Evolutionary conservation across 768 basidiomycete genomes (phyloP).

Genomic region (Termitomyces sp.): DNA sequence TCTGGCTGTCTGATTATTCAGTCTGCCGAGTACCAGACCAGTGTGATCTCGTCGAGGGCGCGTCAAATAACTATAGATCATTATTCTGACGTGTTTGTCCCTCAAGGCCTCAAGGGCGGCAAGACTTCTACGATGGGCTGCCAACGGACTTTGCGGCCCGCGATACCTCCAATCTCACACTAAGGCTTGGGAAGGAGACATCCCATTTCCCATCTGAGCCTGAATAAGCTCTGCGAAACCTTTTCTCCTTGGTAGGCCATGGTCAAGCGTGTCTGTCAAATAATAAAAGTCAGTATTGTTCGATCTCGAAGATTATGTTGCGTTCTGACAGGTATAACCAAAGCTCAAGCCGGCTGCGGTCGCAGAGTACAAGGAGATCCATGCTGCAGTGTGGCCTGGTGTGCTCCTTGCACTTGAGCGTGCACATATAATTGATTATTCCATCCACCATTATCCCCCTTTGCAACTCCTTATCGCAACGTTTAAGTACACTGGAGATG

Average conservation of each 20-base stretch:
- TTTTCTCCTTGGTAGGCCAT: slow-evolving; percentile 8
- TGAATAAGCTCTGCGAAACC: background rate
- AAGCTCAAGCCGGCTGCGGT: slow-evolving; percentile 51
- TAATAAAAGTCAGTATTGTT: slow-evolving; percentile 50
- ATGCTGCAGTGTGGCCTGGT: slow-evolving; percentile 61
- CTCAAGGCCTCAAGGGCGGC: background rate
- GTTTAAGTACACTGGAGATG: slow-evolving; percentile 66
- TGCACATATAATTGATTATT: slow-evolving; percentile 69
- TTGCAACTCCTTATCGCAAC: slow-evolving; percentile 68
- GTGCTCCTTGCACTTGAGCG: slow-evolving; percentile 59
- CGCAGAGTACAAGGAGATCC: slow-evolving; percentile 51
- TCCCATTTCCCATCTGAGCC: background rate
- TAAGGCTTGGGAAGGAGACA: background rate
- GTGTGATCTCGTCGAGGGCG: background rate
- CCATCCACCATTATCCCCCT: slow-evolving; percentile 63
- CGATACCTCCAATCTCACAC: background rate
- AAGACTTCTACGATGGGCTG: background rate
- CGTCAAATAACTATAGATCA: background rate
- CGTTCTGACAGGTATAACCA: slow-evolving; percentile 3
- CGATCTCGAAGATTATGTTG: background rate
- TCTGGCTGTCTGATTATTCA: background rate
- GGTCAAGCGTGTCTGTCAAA: slow-evolving; percentile 61
- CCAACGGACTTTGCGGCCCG: slow-evolving; percentile 9
- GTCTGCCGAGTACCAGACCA: background rate
- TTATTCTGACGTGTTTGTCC: background rate